A percentile compares a stretch with the other conserved stretches of the same genome.
Conservation (phyloP, 352 stramenopile genomes). For the Phytopythium delawarense region DNA sequence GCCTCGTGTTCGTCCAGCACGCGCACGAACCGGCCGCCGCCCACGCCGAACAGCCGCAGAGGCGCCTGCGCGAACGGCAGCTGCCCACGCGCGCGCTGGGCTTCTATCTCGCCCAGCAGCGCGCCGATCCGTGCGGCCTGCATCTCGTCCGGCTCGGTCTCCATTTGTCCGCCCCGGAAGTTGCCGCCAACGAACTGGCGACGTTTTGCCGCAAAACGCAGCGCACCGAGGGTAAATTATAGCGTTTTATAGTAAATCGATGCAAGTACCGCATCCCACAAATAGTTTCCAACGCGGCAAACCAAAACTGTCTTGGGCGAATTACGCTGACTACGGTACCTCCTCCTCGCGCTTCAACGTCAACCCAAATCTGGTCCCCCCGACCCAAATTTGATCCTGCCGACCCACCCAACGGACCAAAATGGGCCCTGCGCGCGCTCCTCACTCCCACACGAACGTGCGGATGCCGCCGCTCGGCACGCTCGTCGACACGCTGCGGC, state of each 20-base stretch:
- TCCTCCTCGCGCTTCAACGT: not conserved
- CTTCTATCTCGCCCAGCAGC: slow-evolving; percentile 26
- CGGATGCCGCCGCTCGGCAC: slow-evolving; percentile 60
- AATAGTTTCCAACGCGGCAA: not conserved
- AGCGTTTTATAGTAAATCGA: not conserved
- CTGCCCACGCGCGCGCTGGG: slow-evolving; percentile 18
- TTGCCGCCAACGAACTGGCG: not conserved
- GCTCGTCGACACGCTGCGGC: slow-evolving; percentile 37
- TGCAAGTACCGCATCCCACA: not conserved
- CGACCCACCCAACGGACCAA: not conserved
- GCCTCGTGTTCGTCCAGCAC: slow-evolving; percentile 54
- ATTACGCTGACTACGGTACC: slow-evolving; percentile 1
- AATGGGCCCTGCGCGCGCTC: not conserved
- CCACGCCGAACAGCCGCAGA: slow-evolving; percentile 38
- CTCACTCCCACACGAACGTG: slow-evolving; percentile 65
- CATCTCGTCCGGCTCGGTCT: slow-evolving; percentile 10
- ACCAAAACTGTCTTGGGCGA: not conserved
- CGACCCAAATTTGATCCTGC: not conserved
- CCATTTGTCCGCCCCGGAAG: not conserved
- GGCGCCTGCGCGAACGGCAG: slow-evolving; percentile 15
- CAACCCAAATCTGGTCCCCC: not conserved
- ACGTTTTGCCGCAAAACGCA: not conserved
- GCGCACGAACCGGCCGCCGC: slow-evolving; percentile 44
- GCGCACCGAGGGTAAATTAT: not conserved
- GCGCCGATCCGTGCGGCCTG: slow-evolving; percentile 31